Percentiles rank a stretch among this genome's conserved stretches.
Evolutionary conservation across 148 eudicot species (phyloP).

Genomic region (Mesembryanthemum crystallinum): DNA sequence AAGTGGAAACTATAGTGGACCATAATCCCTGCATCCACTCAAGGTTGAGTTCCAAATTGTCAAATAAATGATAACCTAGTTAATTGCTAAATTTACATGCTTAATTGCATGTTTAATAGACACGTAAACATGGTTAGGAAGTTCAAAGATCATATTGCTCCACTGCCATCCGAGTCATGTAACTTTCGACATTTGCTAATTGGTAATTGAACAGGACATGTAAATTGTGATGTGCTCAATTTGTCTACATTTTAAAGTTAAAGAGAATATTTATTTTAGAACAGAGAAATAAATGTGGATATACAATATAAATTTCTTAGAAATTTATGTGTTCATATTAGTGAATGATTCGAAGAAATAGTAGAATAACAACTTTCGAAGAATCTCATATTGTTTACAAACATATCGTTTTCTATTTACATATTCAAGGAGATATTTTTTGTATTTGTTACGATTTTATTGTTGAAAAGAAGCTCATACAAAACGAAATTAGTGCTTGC

Average conservation of each 20-base stretch:
- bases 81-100: constrained; percentile 13
- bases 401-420: too few species aligned
- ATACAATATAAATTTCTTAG: too few species aligned
- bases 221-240: too few species aligned
- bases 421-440: too few species aligned
- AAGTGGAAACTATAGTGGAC: constrained; percentile 26
- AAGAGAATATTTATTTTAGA: too few species aligned
- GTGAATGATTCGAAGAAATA: too few species aligned
- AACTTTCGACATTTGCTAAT: background rate
- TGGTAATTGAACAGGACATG: background rate
- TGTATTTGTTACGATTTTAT: background rate
- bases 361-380: too few species aligned
- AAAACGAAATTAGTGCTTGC: background rate
- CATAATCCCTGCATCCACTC: constrained; percentile 18
- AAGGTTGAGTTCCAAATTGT: constrained; percentile 11
- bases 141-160: constrained; percentile 19
- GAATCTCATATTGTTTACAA: too few species aligned
- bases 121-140: constrained; percentile 19
- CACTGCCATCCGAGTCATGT: constrained; percentile 4
- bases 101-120: constrained; percentile 24
- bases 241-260: too few species aligned
- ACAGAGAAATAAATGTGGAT: too few species aligned
- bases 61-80: constrained; percentile 21
- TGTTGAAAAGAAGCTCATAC: background rate
- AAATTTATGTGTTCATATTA: too few species aligned